Conservation (phyloP, 208 protist genomes). For the Naegleria gruberi region DNA sequence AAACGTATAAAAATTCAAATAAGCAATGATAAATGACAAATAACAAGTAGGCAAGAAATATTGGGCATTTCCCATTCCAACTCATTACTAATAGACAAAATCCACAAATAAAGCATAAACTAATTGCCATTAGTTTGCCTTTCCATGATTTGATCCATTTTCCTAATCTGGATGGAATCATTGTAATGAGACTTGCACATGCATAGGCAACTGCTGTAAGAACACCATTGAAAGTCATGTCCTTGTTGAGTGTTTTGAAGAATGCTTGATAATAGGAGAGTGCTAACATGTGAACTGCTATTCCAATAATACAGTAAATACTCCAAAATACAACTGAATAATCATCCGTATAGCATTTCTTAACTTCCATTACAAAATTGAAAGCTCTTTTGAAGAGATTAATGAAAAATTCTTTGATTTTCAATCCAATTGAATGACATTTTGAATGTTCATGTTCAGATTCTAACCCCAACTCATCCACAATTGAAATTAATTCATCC, state of each 20-base stretch:
- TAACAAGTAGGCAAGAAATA: background rate
- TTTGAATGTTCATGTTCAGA: too few species aligned
- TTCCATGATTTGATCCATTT: background rate
- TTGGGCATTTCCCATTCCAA: background rate
- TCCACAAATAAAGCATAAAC: background rate
- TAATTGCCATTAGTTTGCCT: background rate
- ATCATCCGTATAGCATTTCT: background rate
- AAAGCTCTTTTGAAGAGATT: background rate
- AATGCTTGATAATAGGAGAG: slow-evolving; percentile 6
- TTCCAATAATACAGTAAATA: background rate
- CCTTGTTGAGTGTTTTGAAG: background rate
- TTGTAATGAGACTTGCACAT: background rate
- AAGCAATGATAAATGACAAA: slow-evolving; percentile 9
- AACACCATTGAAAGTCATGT: background rate
- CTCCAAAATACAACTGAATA: background rate
- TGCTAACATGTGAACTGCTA: background rate
- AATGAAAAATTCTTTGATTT: too few species aligned
- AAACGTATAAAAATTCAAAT: background rate
- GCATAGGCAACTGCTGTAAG: background rate
- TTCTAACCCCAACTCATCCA: too few species aligned
- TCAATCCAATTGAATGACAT: too few species aligned
- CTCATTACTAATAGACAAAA: background rate
- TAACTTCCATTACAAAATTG: background rate
- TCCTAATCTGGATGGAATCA: background rate
- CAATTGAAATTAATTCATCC: too few species aligned